Evolutionary conservation across 768 basidiomycete species (phyloP).

Genomic region (Sporobolomyces phaffii): DNA sequence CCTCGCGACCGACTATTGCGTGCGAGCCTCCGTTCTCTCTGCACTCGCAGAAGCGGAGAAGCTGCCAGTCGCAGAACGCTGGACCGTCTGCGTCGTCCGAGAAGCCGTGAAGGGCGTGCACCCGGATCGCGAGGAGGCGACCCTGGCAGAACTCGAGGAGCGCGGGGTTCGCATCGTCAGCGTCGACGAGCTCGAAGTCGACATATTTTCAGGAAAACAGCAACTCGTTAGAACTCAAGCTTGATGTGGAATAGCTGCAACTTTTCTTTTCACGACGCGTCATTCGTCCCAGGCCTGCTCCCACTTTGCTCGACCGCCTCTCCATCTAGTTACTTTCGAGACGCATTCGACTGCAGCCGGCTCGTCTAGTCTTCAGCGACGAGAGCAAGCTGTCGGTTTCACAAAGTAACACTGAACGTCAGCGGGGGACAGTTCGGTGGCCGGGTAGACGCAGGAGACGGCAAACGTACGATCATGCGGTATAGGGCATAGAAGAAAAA

Average conservation of each 20-base stretch:
- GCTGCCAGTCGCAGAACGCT: slow-evolving; percentile 44
- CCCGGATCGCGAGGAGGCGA: background rate
- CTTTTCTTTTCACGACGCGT: too few relatives aligned
- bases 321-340: too few relatives aligned
- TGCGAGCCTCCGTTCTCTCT: slow-evolving; percentile 51
- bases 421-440: too few relatives aligned
- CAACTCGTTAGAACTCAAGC: too few relatives aligned
- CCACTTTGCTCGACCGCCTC: too few relatives aligned
- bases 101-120: slow-evolving; percentile 40
- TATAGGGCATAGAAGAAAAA: slow-evolving; percentile 46
- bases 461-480: slow-evolving; percentile 31
- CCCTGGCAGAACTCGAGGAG: background rate
- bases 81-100: slow-evolving; percentile 45
- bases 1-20: slow-evolving; percentile 74
- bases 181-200: slow-evolving; percentile 5
- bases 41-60: slow-evolving; percentile 51
- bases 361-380: slow-evolving; percentile 42
- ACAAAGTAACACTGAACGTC: too few relatives aligned
- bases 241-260: too few relatives aligned
- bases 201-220: too few relatives aligned
- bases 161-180: slow-evolving; percentile 2
- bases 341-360: too few relatives aligned
- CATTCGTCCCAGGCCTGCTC: too few relatives aligned
- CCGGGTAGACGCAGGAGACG: background rate
- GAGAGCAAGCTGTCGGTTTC: slow-evolving; percentile 39